phyloP scores from a whole-genome alignment of 495 filamentous ascomycete species.

The Podospora conica region DNA sequence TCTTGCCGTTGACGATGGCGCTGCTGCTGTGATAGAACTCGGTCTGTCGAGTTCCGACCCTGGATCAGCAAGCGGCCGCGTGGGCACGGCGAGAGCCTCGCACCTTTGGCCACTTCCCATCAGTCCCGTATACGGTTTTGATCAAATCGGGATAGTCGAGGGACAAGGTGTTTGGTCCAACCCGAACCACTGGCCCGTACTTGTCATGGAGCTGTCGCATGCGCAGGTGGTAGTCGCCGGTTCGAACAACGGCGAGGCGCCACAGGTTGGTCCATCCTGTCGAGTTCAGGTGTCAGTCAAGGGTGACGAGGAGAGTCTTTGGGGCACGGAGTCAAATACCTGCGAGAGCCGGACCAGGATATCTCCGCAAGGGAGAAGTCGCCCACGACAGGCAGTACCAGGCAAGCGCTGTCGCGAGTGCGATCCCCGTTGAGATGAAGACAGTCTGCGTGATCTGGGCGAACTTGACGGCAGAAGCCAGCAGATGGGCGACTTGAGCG shows the following conservation, averaged over 20 bases:
- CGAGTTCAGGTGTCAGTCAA: background rate
- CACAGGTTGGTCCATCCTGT: constrained; percentile 35
- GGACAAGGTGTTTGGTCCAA: constrained; percentile 48
- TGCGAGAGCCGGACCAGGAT: constrained; percentile 18
- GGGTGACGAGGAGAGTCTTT: background rate
- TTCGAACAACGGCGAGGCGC: constrained; percentile 26
- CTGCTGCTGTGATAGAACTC: constrained; percentile 36
- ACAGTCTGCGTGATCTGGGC: background rate
- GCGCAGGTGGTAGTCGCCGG: constrained; percentile 21
- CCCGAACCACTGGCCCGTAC: constrained; percentile 48
- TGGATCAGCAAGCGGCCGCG: background rate
- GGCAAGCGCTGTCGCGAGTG: background rate
- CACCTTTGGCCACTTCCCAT: constrained; percentile 25
- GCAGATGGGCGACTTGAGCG: background rate
- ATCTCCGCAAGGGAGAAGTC: constrained; percentile 5
- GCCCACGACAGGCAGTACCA: background rate
- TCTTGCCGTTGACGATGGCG: constrained; percentile 30
- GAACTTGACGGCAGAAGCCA: background rate
- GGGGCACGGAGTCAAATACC: background rate
- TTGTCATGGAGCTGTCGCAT: constrained; percentile 36
- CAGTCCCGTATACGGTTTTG: constrained; percentile 31
- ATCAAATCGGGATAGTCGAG: constrained; percentile 37
- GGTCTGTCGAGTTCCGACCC: constrained; percentile 21
- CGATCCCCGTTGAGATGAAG: background rate
- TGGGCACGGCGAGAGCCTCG: background rate